Evolutionary conservation across 352 stramenopile species (phyloP).

Genomic region (Phytophthora palmivora): DNA sequence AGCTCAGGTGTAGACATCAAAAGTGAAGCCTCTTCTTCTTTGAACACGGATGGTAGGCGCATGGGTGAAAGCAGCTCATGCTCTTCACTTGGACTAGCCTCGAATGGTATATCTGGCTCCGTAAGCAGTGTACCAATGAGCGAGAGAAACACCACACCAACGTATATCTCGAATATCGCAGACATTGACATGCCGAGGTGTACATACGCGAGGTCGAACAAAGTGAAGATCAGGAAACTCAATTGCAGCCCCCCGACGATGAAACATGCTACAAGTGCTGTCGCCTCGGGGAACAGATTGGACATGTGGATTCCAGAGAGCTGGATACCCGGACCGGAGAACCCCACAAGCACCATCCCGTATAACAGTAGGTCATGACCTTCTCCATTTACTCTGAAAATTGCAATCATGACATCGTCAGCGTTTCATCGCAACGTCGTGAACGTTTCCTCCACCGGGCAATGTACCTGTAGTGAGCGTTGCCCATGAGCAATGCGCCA

Average conservation of each 20-base stretch:
- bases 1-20: conserved; percentile 61
- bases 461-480: conserved; percentile 45
- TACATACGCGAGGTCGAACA: conserved; percentile 64
- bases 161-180: conserved; percentile 62
- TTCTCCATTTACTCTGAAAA: conserved; percentile 32
- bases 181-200: conserved; percentile 44
- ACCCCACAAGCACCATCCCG: conserved; percentile 69
- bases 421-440: background rate
- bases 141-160: conserved; percentile 53
- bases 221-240: conserved; percentile 78
- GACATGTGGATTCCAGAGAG: conserved; percentile 77
- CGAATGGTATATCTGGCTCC: conserved; percentile 65
- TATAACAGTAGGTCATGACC: conserved; percentile 58
- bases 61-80: conserved; percentile 67
- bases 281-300: conserved; percentile 75
- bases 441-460: background rate
- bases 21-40: conserved; percentile 58
- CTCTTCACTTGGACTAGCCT: conserved; percentile 28
- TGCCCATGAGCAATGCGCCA: conserved; percentile 59
- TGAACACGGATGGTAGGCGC: conserved; percentile 62
- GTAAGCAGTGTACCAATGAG: conserved; percentile 60
- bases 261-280: conserved; percentile 71
- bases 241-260: conserved; percentile 76
- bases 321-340: conserved; percentile 71
- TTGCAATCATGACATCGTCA: conserved; percentile 4